phyloP scores from a whole-genome alignment of 352 stramenopile species.

The Blastocystis sp. region DNA sequence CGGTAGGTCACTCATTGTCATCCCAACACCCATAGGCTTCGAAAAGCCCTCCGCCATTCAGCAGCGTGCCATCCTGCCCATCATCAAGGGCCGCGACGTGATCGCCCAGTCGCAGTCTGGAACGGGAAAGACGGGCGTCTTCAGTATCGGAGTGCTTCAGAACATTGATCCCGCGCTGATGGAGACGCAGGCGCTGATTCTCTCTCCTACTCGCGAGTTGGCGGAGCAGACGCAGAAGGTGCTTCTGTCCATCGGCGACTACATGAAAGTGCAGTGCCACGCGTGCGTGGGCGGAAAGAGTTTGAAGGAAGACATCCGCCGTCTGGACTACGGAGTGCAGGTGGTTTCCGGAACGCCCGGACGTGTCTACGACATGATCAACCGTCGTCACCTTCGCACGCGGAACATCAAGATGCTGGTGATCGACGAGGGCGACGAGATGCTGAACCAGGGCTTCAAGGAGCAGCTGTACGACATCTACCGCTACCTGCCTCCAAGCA shows the following conservation, averaged over 20 bases:
- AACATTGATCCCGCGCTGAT: conserved; percentile 77
- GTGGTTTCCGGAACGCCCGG: conserved; percentile 89
- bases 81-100: conserved; percentile 82
- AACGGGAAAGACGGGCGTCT: conserved; percentile 77
- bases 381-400: conserved; percentile 76
- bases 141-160: conserved; percentile 74
- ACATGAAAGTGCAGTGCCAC: conserved; percentile 87
- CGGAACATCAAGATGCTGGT: conserved; percentile 81
- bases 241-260: conserved; percentile 82
- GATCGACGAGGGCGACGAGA: conserved; percentile 93
- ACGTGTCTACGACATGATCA: conserved; percentile 91
- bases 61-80: conserved; percentile 88
- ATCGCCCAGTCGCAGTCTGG: conserved; percentile 88
- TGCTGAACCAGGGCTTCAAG: conserved; percentile 92
- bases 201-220: conserved; percentile 87
- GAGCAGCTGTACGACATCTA: conserved; percentile 98
- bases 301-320: conserved; percentile 79
- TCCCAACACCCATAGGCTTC: conserved; percentile 68
- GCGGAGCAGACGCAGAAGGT: conserved; percentile 92
- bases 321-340: conserved; percentile 81
- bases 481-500: conserved; percentile 63
- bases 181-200: conserved; percentile 83
- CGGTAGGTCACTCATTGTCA: conserved; percentile 61
- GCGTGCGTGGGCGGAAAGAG: conserved; percentile 59
- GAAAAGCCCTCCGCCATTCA: conserved; percentile 94